These are phyloP conservation scores for Copromyces sp. DNA, from an alignment of 495 filamentous ascomycete genomes.

Conservation along the genomic window DNA sequence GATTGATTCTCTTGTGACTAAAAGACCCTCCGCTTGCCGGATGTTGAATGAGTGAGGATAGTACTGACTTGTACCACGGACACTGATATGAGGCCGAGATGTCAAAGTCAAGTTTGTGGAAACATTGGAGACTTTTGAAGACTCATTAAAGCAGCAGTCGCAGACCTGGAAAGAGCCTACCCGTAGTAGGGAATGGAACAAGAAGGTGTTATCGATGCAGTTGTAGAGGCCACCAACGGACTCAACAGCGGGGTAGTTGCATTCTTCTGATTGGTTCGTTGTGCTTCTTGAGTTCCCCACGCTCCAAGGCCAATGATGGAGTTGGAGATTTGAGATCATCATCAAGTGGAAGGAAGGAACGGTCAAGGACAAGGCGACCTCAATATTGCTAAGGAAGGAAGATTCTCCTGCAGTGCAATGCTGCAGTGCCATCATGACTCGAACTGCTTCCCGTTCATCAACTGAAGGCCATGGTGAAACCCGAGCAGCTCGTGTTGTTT, in stretches of 20 bases:
- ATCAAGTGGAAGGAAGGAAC: not conserved
- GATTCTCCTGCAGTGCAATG: not conserved
- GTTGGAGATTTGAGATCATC: not conserved
- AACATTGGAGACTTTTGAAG: not conserved
- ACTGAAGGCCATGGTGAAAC: not conserved
- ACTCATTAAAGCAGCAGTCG: not conserved
- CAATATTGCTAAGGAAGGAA: slow-evolving; percentile 6
- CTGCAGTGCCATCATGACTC: not conserved
- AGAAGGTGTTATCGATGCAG: not conserved
- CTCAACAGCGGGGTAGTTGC: slow-evolving; percentile 5
- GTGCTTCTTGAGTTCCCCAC: slow-evolving; percentile 25
- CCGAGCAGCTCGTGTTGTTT: not conserved
- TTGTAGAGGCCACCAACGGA: slow-evolving; percentile 21
- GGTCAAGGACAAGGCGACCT: not conserved
- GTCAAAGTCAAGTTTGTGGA: not conserved
- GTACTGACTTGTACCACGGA: not conserved
- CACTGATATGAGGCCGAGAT: not conserved
- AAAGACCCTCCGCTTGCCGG: not conserved
- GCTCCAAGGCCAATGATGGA: slow-evolving; percentile 20
- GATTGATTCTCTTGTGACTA: no score
- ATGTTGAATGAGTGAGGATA: not conserved
- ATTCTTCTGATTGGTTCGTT: slow-evolving; percentile 16
- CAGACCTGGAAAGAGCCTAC: not conserved
- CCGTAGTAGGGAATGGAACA: not conserved
- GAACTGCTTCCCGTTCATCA: not conserved